Conservation (phyloP, 768 basidiomycete species). For the Tylopilus plumbeoviolaceoides region DNA sequence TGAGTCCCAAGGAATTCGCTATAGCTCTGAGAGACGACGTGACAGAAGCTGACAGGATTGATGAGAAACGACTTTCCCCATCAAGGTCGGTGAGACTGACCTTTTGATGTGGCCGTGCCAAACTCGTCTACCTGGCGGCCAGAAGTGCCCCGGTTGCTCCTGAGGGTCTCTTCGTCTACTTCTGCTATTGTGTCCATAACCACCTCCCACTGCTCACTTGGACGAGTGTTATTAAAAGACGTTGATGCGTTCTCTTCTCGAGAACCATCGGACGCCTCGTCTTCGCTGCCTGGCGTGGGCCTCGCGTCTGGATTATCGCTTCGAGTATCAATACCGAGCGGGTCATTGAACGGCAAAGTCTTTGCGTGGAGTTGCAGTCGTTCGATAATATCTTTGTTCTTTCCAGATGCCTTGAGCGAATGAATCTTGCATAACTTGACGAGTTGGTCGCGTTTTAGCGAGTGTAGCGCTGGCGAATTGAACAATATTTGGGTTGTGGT, state of each 20-base stretch:
- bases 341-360: conserved; percentile 54
- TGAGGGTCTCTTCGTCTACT: conserved; percentile 45
- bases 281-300: conserved; percentile 30
- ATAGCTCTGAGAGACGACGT: conserved; percentile 72
- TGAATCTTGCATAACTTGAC: conserved; percentile 84
- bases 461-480: conserved; percentile 80
- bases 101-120: conserved; percentile 63
- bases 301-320: conserved; percentile 40
- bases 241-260: conserved; percentile 4
- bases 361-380: conserved; percentile 65
- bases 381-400: conserved; percentile 70
- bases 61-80: not conserved
- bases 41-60: conserved; percentile 45
- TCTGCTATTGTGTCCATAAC: conserved; percentile 83
- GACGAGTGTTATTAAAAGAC: conserved; percentile 37
- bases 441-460: conserved; percentile 81
- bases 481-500: conserved; percentile 77
- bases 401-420: conserved; percentile 73
- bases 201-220: conserved; percentile 81
- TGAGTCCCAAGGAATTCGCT: conserved; percentile 72
- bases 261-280: conserved; percentile 26
- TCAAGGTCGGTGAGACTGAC: conserved; percentile 35
- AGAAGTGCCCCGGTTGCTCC: conserved; percentile 41
- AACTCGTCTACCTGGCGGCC: conserved; percentile 57
- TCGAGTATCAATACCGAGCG: conserved; percentile 51